Base-by-base conservation (phyloP, 169 alveolate species). In the Plasmodium chabaudi region DNA sequence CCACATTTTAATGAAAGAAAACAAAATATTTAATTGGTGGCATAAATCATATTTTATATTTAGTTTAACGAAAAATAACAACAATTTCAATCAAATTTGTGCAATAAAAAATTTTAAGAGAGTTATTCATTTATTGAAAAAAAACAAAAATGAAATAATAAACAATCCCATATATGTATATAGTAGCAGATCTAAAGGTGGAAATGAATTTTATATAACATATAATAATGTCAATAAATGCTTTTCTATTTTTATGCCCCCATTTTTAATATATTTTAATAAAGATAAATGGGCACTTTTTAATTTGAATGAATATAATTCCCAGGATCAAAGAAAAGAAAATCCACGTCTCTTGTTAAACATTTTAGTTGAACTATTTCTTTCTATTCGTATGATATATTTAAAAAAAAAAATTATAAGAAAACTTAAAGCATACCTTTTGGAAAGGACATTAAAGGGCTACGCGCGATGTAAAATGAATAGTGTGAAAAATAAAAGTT, bases 371-470 rank as follows among this genome's bases (percentile, higher is more conserved):
- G 72, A 77, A 65, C 57, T 77, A n/a, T 64, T 69, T 56, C 65
- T n/a, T 10, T 51, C 46, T n/a, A 47, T 77, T 17, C 51, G 72
- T 49, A 12, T 6, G 6, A 21, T 77, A 60, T 77, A 63, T 64
- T 9, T n/a, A 0, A 39, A 77, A 56, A 77, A 77, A 63, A 63
- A 61, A 49, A 34, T 10, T 5, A 49, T 64, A 9, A 77, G 57
- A 10, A 77, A 64, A 57, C 47, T 77, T 13, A 27, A 77, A 64
- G 65, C 27, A 34, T 77, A 77, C 57, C 51, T 77, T 23, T 42
- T 75, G 4, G 65, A 77, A 15, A 77, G 70, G 23, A 77, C 88
- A 2, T 46, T 77, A 5, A 49, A 77, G 55, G 88, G 88, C 9
- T 56, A 64, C 51, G 17, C 57, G 19, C 60, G 63, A 9, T 74